Conservation (phyloP, 139 green algal genomes). For the Picochlorum sp. region DNA sequence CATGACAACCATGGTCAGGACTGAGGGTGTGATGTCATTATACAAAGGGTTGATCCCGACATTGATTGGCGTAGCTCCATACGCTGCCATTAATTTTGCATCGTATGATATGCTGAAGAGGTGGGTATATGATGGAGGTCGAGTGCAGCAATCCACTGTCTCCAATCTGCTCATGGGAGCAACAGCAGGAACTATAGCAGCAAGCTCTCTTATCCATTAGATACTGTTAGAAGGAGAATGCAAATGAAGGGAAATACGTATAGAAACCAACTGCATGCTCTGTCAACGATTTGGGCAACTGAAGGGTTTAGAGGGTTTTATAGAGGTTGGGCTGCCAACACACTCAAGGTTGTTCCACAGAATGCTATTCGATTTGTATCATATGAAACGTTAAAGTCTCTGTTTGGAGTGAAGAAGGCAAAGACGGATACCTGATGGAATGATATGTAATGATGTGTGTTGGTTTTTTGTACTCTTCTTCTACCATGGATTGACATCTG, state of each 20-base stretch:
- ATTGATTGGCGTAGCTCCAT: conserved; percentile 89
- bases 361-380: conserved; percentile 82
- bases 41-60: conserved; percentile 90
- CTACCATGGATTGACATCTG: too few relatives aligned
- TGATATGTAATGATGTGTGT: neutral
- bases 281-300: conserved; percentile 37
- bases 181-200: conserved; percentile 56
- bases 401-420: conserved; percentile 62
- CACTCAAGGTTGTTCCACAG: conserved; percentile 84
- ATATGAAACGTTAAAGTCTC: conserved; percentile 72
- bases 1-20: conserved; percentile 45
- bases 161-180: conserved; percentile 71
- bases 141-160: conserved; percentile 37
- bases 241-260: conserved; percentile 82
- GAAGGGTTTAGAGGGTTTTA: conserved; percentile 84
- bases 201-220: conserved; percentile 81
- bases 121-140: conserved; percentile 39
- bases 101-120: conserved; percentile 84
- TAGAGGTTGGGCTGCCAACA: conserved; percentile 80
- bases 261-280: conserved; percentile 38
- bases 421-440: conserved; percentile 71
- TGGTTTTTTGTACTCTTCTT: neutral
- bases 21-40: conserved; percentile 63
- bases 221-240: conserved; percentile 83
- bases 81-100: conserved; percentile 91